These are phyloP conservation scores for Corynascus novoguineensis DNA, from an alignment of 495 filamentous ascomycete species.

Conservation along the genomic window DNA sequence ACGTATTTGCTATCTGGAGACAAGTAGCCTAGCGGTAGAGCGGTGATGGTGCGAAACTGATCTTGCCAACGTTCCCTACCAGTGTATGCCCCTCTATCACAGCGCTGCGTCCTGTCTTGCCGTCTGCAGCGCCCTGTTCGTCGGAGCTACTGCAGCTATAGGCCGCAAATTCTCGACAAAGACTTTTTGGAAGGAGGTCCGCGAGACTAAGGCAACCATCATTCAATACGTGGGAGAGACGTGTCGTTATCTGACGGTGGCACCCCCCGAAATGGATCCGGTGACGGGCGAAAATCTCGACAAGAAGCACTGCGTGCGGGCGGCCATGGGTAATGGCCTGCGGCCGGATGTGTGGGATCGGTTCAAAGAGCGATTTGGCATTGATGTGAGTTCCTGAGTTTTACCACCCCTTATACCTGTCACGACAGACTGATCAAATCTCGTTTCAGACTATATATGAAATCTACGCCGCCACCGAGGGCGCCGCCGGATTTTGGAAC, in stretches of 20 bases:
- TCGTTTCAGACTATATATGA: conserved; percentile 57
- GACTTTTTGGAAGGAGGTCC: conserved; percentile 77
- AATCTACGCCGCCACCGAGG: conserved; percentile 89
- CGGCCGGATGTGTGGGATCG: conserved; percentile 85
- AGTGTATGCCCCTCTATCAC: conserved; percentile 95
- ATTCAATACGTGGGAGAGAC: conserved; percentile 97
- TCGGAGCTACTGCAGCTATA: conserved; percentile 60
- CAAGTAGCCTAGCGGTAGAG: no score
- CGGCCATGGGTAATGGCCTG: conserved; percentile 85
- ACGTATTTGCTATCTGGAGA: no score
- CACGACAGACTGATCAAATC: neutral
- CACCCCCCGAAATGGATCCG: conserved; percentile 60
- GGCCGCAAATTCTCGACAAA: conserved; percentile 75
- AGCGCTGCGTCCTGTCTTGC: conserved; percentile 70
- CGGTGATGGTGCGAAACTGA: neutral
- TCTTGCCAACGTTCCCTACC: no score
- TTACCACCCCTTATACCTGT: neutral
- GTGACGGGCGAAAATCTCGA: conserved; percentile 67
- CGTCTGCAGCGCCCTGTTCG: conserved; percentile 50
- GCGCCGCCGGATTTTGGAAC: conserved; percentile 66
- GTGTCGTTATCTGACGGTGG: conserved; percentile 78
- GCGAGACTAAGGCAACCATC: conserved; percentile 63
- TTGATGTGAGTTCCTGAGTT: conserved; percentile 40
- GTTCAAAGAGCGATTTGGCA: conserved; percentile 82
- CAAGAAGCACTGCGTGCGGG: conserved; percentile 64